phyloP scores from a whole-genome alignment of 345 rosid species.

The Cardamine occulta region DNA sequence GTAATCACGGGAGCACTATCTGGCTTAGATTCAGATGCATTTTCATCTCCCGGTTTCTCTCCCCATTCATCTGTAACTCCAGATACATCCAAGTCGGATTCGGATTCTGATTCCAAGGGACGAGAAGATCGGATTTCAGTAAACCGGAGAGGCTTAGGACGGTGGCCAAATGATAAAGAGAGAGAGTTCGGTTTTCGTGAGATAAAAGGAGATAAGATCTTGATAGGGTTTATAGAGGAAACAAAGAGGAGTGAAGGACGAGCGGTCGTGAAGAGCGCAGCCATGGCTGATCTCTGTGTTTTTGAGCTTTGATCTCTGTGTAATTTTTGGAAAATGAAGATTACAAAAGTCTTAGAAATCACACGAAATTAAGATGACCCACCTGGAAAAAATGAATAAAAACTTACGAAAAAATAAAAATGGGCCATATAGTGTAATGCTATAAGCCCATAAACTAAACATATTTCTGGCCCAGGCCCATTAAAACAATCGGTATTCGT shows the following conservation, averaged over 20 bases:
- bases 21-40: conserved; percentile 35
- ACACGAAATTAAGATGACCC: conserved; percentile 43
- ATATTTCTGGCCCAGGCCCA: conserved; percentile 11
- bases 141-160: conserved; percentile 32
- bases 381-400: background rate
- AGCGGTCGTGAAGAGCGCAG: conserved; percentile 36
- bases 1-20: conserved; percentile 37
- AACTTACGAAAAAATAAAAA: background rate
- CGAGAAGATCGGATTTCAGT: conserved; percentile 41
- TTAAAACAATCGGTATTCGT: conserved; percentile 3
- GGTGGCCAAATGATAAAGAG: conserved; percentile 35
- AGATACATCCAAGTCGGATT: conserved; percentile 16
- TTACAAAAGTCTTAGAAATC: conserved; percentile 18
- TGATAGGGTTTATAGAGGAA: conserved; percentile 15
- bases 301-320: background rate
- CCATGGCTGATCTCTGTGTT: conserved; percentile 39
- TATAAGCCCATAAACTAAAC: background rate
- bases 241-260: conserved; percentile 29
- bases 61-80: conserved; percentile 69
- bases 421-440: background rate
- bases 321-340: conserved; percentile 5
- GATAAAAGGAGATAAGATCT: conserved; percentile 25
- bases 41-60: conserved; percentile 48
- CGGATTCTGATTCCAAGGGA: conserved; percentile 39
- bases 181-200: conserved; percentile 20